Conservation (phyloP, 441 rosid species). For the Caryocar brasiliense region DNA sequence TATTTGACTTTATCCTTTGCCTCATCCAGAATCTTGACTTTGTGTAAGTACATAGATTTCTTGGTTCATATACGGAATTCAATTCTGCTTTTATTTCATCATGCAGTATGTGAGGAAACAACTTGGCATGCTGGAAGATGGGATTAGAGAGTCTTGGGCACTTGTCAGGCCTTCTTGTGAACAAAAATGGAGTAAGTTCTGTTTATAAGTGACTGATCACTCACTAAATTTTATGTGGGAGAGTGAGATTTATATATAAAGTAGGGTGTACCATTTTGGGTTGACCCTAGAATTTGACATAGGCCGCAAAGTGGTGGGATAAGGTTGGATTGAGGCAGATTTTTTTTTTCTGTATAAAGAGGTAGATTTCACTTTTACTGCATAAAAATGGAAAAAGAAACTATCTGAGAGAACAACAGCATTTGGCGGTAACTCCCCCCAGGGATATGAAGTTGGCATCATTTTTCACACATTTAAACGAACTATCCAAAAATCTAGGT, state of each 20-base stretch:
- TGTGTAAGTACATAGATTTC: neutral
- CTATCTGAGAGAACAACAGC: neutral
- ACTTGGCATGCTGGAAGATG: constrained; percentile 55
- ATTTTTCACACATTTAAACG: neutral
- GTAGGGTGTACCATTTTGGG: too few relatives aligned
- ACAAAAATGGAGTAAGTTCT: constrained; percentile 39
- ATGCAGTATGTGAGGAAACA: constrained; percentile 84
- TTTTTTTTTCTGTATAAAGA: too few relatives aligned
- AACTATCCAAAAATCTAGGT: neutral
- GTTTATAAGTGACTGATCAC: too few relatives aligned
- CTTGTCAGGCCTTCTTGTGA: constrained; percentile 31
- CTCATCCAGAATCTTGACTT: neutral
- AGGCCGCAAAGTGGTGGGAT: too few relatives aligned
- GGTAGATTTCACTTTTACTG: too few relatives aligned
- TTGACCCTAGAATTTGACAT: too few relatives aligned
- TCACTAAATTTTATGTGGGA: too few relatives aligned
- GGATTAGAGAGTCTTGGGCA: constrained; percentile 71
- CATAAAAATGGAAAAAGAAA: neutral
- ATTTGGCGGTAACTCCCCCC: neutral
- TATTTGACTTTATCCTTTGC: too few relatives aligned
- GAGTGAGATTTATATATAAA: too few relatives aligned
- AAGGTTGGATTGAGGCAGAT: too few relatives aligned
- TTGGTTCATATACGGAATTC: neutral
- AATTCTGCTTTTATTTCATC: constrained; percentile 1
- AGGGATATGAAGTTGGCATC: neutral